A percentile compares a stretch with the other conserved stretches of the same genome.
phyloP scores from a whole-genome alignment of 345 rosid genomes.

The Limnanthes douglasii region DNA sequence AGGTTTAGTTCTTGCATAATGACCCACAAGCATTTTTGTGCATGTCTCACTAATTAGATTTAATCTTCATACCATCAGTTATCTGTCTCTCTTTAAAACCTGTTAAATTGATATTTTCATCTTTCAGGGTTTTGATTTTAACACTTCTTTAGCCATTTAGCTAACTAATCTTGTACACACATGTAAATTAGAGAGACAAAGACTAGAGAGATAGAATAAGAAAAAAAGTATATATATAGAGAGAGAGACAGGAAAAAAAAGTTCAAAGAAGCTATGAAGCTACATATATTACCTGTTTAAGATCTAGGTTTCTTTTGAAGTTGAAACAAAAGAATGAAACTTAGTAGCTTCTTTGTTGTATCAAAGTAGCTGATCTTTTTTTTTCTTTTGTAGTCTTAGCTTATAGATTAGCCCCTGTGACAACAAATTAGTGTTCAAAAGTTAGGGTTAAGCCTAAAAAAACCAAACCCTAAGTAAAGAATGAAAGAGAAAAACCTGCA shows the following conservation, averaged over 20 bases:
- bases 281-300: constrained; percentile 14
- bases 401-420: too few species aligned
- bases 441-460: constrained; percentile 9
- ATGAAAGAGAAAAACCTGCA: constrained; percentile 3
- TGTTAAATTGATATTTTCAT: too few species aligned
- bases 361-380: constrained; percentile 12
- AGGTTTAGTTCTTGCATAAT: too few species aligned
- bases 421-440: too few species aligned
- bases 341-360: constrained; percentile 16
- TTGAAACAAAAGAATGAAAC: constrained; percentile 15
- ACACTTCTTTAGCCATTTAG: constrained; percentile 18
- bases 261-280: constrained; percentile 6
- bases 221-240: too few species aligned
- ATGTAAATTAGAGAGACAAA: constrained; percentile 3
- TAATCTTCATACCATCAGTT: too few species aligned
- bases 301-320: constrained; percentile 21
- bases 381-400: constrained; percentile 13
- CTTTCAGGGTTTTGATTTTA: too few species aligned
- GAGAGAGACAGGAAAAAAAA: constrained; percentile 4
- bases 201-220: too few species aligned
- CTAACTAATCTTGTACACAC: too few species aligned
- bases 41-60: too few species aligned
- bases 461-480: constrained; percentile 27
- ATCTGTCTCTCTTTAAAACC: too few species aligned
- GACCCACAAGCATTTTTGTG: too few species aligned